Evolutionary conservation across 495 filamentous ascomycete species (phyloP).

Genomic region (Aspergillus bertholletiae): DNA sequence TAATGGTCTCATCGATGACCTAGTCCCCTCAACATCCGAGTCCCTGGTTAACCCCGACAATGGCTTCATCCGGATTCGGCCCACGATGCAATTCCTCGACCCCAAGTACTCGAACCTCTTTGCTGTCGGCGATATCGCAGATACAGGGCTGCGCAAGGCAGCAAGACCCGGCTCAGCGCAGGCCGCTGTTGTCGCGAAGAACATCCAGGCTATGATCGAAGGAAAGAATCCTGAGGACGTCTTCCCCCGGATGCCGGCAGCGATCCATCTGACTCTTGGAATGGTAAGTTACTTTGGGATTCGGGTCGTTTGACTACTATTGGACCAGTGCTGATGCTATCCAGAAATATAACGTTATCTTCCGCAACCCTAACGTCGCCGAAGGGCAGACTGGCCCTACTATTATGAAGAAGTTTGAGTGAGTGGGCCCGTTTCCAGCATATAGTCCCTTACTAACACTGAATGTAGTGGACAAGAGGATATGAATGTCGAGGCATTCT

Average conservation of each 20-base stretch:
- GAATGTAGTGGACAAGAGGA: slow-evolving; percentile 39
- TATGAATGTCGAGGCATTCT: slow-evolving; percentile 48
- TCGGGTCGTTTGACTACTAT: not conserved
- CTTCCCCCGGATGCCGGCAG: slow-evolving; percentile 32
- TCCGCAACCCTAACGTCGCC: slow-evolving; percentile 43
- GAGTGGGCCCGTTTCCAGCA: slow-evolving; percentile 15
- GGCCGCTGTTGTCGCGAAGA: slow-evolving; percentile 48
- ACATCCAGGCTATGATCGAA: slow-evolving; percentile 49
- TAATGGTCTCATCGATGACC: slow-evolving; percentile 40
- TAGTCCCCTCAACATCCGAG: slow-evolving; percentile 30
- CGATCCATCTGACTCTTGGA: slow-evolving; percentile 50
- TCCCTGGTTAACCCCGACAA: slow-evolving; percentile 47
- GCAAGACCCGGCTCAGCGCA: slow-evolving; percentile 51
- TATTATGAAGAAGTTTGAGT: slow-evolving; percentile 42
- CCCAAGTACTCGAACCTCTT: slow-evolving; percentile 48
- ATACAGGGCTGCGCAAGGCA: slow-evolving; percentile 53
- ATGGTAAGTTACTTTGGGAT: slow-evolving; percentile 31
- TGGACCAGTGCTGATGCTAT: not conserved
- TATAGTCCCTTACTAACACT: slow-evolving; percentile 12
- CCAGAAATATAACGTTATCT: slow-evolving; percentile 47
- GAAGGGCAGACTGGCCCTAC: slow-evolving; percentile 44
- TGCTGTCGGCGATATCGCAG: slow-evolving; percentile 59
- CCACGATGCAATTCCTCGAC: slow-evolving; percentile 55
- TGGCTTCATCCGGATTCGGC: slow-evolving; percentile 48
- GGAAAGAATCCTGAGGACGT: slow-evolving; percentile 25